These are phyloP conservation scores for Barnettozyma pratensis DNA, from an alignment of 805 yeast genomes.

Conservation along the genomic window DNA sequence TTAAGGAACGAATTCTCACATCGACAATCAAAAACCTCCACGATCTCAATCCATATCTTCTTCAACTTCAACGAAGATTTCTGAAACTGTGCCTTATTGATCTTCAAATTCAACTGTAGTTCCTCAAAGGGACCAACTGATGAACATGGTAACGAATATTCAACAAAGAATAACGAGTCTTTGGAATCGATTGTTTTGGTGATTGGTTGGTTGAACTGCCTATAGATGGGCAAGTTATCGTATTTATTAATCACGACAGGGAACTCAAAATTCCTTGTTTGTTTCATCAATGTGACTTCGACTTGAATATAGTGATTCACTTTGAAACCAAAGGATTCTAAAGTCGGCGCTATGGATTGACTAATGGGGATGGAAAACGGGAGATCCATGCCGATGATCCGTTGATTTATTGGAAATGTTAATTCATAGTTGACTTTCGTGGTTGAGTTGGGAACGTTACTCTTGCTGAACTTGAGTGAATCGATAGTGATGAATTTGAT, in stretches of 20 bases:
- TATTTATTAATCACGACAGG: constrained; percentile 52
- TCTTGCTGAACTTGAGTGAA: constrained; percentile 37
- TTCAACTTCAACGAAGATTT: constrained; percentile 33
- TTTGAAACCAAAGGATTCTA: constrained; percentile 39
- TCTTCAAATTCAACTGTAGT: constrained; percentile 33
- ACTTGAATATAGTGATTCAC: constrained; percentile 43
- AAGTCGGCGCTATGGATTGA: constrained; percentile 48
- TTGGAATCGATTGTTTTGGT: constrained; percentile 38
- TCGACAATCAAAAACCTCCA: constrained; percentile 44
- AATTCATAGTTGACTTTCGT: constrained; percentile 28
- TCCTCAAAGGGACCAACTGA: constrained; percentile 58
- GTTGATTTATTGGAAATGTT: constrained; percentile 33
- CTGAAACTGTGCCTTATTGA: constrained; percentile 28
- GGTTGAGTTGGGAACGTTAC: constrained; percentile 29
- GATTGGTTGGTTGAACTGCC: constrained; percentile 50
- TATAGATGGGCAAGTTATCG: constrained; percentile 50
- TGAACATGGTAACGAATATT: constrained; percentile 42
- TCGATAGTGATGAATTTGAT: constrained; percentile 47
- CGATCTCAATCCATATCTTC: constrained; percentile 41
- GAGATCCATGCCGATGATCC: constrained; percentile 49
- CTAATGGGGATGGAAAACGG: constrained; percentile 56
- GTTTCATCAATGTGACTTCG: constrained; percentile 13
- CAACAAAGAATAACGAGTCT: constrained; percentile 44
- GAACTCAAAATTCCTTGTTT: constrained; percentile 26
- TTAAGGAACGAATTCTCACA: constrained; percentile 36